Base-by-base conservation (phyloP, 2,329 filamentous ascomycete genomes). In the Cytospora piceicola region DNA sequence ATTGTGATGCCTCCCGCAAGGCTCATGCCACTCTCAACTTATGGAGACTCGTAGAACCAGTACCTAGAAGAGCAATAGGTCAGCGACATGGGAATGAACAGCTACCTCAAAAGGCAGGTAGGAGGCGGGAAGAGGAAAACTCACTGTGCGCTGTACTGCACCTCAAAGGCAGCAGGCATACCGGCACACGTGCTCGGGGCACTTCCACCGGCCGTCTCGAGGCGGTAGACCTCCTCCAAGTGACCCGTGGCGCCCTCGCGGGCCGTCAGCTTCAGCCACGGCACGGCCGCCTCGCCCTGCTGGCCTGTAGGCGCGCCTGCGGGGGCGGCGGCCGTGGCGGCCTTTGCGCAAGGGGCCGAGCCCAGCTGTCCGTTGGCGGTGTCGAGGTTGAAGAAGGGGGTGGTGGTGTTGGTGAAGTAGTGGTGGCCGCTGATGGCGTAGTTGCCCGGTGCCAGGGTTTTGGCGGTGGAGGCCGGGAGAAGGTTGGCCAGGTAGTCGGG, bases 81-180 rank as follows among this genome's bases (percentile, higher is more conserved):
- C 67, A 61, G 32, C 63, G 34, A 58, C 8, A 20, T 30, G 29
- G 39, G 22, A 20, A 20, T 11, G 5, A 57, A 2, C 20, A 5
- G 2, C 6, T 15, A 30, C 8, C 11, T n/a, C 3, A 22, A 11
- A 30, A 15, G 22, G n/a, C 8, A 49, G n/a, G 11, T 49, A 22
- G 1, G 14, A n/a, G 8, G 46, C 3, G 24, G 46, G 46, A 59
- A 58, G 46, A 34, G 22, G 46, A 27, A 36, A 83, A 90, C 89
- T 85, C 92, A 97, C 84, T 94, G 86, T 52, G 94, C 88, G 36
- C 91, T 83, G 78, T 98, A 97, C 73, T 94, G 82, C 17, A 97
- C 86, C 68, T 89, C 80, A 70, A 97, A 94, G 0, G 77, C 73
- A 14, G 83, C 81, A 0, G 82, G 76, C 81, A 87, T 82, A 14